A percentile compares a stretch with the other conserved stretches of the same genome.
Conservation (phyloP, 208 protist species). For the Leishmania major region DNA sequence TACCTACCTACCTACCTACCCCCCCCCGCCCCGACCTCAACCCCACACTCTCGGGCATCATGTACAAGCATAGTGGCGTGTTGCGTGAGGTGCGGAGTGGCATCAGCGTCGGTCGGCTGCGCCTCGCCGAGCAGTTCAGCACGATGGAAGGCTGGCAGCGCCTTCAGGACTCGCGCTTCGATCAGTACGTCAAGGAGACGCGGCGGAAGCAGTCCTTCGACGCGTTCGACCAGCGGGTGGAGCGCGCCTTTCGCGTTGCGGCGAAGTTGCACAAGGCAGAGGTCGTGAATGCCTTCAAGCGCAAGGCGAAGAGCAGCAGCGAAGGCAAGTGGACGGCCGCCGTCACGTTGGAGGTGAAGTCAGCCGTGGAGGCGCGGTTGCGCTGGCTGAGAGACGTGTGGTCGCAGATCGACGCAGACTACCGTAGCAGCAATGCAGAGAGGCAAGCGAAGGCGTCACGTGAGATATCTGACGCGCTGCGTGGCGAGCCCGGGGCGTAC, state of each 20-base stretch:
- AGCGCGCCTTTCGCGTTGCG: conserved; percentile 68
- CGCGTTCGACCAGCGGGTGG: conserved; percentile 86
- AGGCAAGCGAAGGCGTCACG: conserved; percentile 68
- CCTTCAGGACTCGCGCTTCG: conserved; percentile 60
- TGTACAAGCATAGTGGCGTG: conserved; percentile 14
- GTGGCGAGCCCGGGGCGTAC: conserved; percentile 80
- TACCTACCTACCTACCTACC: background rate
- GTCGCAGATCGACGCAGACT: conserved; percentile 89
- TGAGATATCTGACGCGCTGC: conserved; percentile 76
- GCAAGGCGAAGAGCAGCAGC: conserved; percentile 45
- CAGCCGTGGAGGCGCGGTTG: conserved; percentile 64
- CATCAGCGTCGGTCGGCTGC: conserved; percentile 68
- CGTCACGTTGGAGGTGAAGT: conserved; percentile 69
- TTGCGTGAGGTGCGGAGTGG: conserved; percentile 43
- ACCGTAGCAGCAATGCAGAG: conserved; percentile 64
- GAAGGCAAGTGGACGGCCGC: conserved; percentile 65
- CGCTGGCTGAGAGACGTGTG: conserved; percentile 87
- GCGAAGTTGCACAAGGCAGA: conserved; percentile 72
- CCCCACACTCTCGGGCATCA: background rate
- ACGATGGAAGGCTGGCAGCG: conserved; percentile 85
- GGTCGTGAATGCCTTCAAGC: conserved; percentile 85
- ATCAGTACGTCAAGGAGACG: conserved; percentile 75
- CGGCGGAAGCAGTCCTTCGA: conserved; percentile 73
- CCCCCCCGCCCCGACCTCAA: background rate
- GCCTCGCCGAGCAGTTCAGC: conserved; percentile 77